These are phyloP conservation scores for Thelonectria rubi DNA, from an alignment of 2,329 filamentous ascomycete species.

Conservation along the genomic window DNA sequence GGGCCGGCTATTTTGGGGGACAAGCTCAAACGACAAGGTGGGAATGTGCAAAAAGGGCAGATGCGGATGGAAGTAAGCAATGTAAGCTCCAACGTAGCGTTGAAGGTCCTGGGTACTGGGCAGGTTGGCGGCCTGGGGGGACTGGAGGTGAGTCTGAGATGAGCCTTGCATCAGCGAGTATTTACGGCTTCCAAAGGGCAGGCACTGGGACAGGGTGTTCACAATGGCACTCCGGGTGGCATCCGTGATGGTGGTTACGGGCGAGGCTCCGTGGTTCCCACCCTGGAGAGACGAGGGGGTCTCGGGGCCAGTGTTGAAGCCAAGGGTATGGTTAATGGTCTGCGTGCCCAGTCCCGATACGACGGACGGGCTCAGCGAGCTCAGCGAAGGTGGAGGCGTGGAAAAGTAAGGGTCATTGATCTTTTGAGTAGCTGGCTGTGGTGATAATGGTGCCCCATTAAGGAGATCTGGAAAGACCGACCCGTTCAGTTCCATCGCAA, in stretches of 20 bases:
- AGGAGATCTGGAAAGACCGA: constrained; percentile 81
- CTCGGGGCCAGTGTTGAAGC: constrained; percentile 72
- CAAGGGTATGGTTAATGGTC: constrained; percentile 72
- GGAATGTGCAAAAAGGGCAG: constrained; percentile 93
- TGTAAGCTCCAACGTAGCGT: constrained; percentile 88
- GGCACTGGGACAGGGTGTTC: constrained; percentile 66
- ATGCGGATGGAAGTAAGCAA: constrained; percentile 93
- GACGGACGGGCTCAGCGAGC: constrained; percentile 75
- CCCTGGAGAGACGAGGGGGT: constrained; percentile 77
- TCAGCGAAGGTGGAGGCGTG: constrained; percentile 78
- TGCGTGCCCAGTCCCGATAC: constrained; percentile 71
- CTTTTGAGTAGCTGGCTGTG: constrained; percentile 76
- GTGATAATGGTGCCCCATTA: constrained; percentile 76
- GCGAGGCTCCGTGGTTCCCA: constrained; percentile 66
- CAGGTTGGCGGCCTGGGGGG: constrained; percentile 65
- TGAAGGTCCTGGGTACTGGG: constrained; percentile 88
- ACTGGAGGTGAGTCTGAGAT: constrained; percentile 61
- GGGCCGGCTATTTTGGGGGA: constrained; percentile 70
- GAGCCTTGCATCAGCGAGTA: constrained; percentile 69
- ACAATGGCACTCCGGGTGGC: constrained; percentile 69
- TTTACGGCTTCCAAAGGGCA: constrained; percentile 67
- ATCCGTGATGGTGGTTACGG: constrained; percentile 72
- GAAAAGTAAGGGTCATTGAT: constrained; percentile 81
- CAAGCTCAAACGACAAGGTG: constrained; percentile 88
- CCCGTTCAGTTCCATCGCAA: constrained; percentile 77